A percentile compares a stretch with the other conserved stretches of the same genome.
These are phyloP conservation scores for Exophiala dermatitidis DNA, from an alignment of 2,329 filamentous ascomycete species.

Conservation along the genomic window DNA sequence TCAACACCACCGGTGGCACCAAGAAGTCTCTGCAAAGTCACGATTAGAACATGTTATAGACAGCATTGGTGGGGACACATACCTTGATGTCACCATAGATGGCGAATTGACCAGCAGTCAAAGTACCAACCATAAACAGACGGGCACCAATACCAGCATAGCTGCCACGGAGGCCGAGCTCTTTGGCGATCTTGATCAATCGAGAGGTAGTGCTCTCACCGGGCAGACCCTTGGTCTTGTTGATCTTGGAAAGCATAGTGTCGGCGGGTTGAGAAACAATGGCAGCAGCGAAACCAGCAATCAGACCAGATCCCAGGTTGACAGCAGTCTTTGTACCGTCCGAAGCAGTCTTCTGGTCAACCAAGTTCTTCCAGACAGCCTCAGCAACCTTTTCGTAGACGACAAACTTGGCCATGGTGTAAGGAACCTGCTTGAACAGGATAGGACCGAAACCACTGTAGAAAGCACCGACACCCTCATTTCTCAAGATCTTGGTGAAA, in stretches of 20 bases:
- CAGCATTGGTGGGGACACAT: conserved; percentile 7
- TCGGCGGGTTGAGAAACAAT: conserved; percentile 83
- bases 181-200: conserved; percentile 79
- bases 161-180: conserved; percentile 71
- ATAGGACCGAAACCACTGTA: conserved; percentile 88
- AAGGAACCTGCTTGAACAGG: conserved; percentile 81
- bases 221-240: conserved; percentile 83
- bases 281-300: conserved; percentile 81
- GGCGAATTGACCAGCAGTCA: conserved; percentile 76
- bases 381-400: conserved; percentile 85
- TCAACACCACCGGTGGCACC: conserved; percentile 18
- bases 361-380: conserved; percentile 53
- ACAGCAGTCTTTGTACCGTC: conserved; percentile 65
- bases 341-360: conserved; percentile 66
- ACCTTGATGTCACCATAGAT: conserved; percentile 64
- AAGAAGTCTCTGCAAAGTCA: conserved; percentile 4
- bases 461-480: conserved; percentile 77
- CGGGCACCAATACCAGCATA: conserved; percentile 76
- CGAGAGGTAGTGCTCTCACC: conserved; percentile 76
- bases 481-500: conserved; percentile 74
- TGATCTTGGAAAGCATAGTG: conserved; percentile 93
- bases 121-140: conserved; percentile 66
- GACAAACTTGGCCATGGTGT: conserved; percentile 94
- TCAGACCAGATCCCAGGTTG: conserved; percentile 78
- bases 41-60: neutral